phyloP scores from a whole-genome alignment of 306 rosid species.

The Rubus parviflorus region DNA sequence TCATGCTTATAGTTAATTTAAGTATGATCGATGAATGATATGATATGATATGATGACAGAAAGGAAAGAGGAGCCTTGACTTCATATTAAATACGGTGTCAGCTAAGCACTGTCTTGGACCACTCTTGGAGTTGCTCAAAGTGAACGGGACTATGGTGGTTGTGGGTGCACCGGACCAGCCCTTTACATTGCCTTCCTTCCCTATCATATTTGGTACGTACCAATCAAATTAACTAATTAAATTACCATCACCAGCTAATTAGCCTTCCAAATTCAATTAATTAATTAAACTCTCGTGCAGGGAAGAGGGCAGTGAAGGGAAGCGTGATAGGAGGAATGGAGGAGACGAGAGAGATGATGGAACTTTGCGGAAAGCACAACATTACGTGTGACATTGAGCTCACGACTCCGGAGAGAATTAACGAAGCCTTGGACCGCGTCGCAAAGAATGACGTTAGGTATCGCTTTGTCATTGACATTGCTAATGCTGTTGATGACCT shows the following conservation, averaged over 20 bases:
- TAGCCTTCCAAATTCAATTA: neutral
- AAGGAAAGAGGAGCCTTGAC: conserved; percentile 40
- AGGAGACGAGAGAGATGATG: conserved; percentile 72
- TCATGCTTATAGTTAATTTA: too few species aligned
- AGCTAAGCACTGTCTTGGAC: conserved; percentile 47
- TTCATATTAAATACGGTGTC: conserved; percentile 68
- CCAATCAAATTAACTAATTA: neutral
- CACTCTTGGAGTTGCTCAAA: conserved; percentile 64
- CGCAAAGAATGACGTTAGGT: conserved; percentile 53
- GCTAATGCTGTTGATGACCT: conserved; percentile 9
- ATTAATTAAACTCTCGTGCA: conserved; percentile 1
- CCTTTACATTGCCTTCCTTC: conserved; percentile 55
- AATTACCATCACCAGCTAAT: neutral
- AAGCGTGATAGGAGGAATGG: conserved; percentile 70
- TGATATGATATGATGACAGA: conserved; percentile 31
- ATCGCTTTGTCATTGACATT: conserved; percentile 72
- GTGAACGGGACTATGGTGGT: conserved; percentile 55
- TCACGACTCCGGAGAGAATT: conserved; percentile 40
- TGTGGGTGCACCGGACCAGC: conserved; percentile 72
- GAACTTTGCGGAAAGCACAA: conserved; percentile 58
- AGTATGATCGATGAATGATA: too few species aligned
- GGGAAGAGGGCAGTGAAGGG: conserved; percentile 73
- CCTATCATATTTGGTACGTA: conserved; percentile 67
- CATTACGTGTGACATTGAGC: conserved; percentile 61
- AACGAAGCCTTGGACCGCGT: conserved; percentile 57